phyloP scores from a whole-genome alignment of 257 asterid species.

The Solanum boliviense region DNA sequence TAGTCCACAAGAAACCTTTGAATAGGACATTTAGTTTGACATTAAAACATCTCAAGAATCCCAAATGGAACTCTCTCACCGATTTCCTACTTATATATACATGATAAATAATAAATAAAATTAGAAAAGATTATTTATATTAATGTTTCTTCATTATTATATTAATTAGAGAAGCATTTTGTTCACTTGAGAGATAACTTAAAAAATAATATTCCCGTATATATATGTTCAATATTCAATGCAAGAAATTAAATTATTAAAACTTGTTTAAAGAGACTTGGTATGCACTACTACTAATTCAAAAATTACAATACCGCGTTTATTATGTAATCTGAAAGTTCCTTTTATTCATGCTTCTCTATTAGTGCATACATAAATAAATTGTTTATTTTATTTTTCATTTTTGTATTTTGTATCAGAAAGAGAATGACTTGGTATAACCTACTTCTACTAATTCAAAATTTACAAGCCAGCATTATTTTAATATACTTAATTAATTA shows the following conservation, averaged over 20 bases:
- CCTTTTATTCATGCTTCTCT: not conserved
- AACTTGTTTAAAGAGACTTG: not conserved
- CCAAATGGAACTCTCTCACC: not conserved
- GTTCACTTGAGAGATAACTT: not conserved
- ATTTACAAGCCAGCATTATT: not conserved
- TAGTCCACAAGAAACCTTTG: not conserved
- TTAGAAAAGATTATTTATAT: not conserved
- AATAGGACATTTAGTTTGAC: not conserved
- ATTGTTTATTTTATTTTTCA: not conserved
- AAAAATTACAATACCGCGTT: not conserved
- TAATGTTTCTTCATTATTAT: not conserved
- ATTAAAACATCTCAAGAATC: not conserved
- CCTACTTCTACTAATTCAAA: not conserved
- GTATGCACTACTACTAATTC: not conserved
- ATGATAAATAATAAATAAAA: not conserved
- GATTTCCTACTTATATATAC: not conserved
- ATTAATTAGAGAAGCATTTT: not conserved
- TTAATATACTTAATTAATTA: not conserved
- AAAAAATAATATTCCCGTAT: not conserved
- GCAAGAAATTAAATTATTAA: not conserved
- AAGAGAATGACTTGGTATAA: constrained; percentile 1
- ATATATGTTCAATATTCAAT: not conserved
- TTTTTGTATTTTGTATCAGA: not conserved
- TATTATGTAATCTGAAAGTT: not conserved
- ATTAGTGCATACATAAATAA: not conserved